A percentile compares a stretch with the other conserved stretches of the same genome.
Conservation (phyloP, 202 grass and related monocot species). For the Zizania palustris region DNA sequence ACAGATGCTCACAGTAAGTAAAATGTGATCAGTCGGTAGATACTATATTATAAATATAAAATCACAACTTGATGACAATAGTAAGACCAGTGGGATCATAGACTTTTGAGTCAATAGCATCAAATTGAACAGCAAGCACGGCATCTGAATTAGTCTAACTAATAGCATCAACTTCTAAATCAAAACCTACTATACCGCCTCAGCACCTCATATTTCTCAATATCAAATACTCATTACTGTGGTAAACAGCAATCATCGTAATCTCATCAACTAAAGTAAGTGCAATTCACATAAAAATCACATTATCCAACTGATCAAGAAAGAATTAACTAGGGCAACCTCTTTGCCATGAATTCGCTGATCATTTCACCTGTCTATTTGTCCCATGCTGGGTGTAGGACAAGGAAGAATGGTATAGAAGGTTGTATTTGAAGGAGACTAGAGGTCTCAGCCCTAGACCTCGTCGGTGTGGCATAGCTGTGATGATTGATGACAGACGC, state of each 20-base stretch:
- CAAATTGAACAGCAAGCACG: no score
- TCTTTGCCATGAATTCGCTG: not conserved
- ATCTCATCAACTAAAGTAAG: not conserved
- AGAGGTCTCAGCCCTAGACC: no score
- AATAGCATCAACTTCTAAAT: not conserved
- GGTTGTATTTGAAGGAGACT: no score
- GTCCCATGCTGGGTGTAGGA: no score
- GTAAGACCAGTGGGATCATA: not conserved
- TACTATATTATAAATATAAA: not conserved
- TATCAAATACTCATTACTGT: not conserved
- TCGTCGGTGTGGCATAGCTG: no score
- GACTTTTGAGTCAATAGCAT: not conserved
- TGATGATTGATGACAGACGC: no score
- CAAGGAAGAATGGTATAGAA: no score
- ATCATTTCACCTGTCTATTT: not conserved
- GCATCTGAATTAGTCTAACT: not conserved
- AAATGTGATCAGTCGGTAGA: not conserved
- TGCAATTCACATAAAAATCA: not conserved
- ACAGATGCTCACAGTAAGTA: not conserved
- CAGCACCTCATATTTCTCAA: not conserved
- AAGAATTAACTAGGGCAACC: not conserved
- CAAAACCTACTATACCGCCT: constrained; percentile 12
- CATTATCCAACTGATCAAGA: not conserved
- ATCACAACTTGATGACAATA: not conserved
- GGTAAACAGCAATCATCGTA: not conserved